phyloP scores from a whole-genome alignment of 2,329 filamentous ascomycete species.

The Epichloe scottii region DNA sequence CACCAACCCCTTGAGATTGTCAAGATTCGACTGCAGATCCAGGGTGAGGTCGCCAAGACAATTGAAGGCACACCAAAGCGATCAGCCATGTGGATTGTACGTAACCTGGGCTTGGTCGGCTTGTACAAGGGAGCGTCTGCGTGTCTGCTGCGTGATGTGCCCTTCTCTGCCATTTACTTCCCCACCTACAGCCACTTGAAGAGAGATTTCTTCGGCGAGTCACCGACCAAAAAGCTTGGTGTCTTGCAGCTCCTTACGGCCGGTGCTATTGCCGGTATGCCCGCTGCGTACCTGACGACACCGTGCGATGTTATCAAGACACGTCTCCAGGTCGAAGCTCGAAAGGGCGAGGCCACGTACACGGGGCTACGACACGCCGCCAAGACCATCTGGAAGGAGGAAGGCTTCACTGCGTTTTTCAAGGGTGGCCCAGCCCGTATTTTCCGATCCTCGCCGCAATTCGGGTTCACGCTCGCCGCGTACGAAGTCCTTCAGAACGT shows the following conservation, averaged over 20 bases:
- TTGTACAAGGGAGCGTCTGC: conserved; percentile 95
- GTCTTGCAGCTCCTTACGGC: conserved; percentile 84
- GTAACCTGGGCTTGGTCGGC: conserved; percentile 84
- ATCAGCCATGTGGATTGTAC: conserved; percentile 95
- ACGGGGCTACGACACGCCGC: conserved; percentile 79
- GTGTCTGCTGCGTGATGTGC: conserved; percentile 88
- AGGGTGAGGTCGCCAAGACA: conserved; percentile 87
- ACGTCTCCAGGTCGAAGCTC: conserved; percentile 88
- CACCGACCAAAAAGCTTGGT: conserved; percentile 73
- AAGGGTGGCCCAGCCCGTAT: conserved; percentile 96
- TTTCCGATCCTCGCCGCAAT: conserved; percentile 87
- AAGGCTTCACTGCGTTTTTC: conserved; percentile 95
- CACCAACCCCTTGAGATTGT: conserved; percentile 98
- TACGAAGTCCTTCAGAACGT: conserved; percentile 82
- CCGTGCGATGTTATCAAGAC: conserved; percentile 99
- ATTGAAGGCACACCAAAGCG: conserved; percentile 72
- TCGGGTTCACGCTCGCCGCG: conserved; percentile 90
- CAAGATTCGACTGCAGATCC: conserved; percentile 95
- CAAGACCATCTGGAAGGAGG: conserved; percentile 70
- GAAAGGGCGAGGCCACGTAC: conserved; percentile 87
- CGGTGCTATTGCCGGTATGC: conserved; percentile 89
- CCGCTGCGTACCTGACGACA: conserved; percentile 86
- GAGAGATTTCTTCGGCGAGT: conserved; percentile 86
- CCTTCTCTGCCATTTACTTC: conserved; percentile 98
- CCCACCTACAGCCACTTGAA: conserved; percentile 93